phyloP scores from a whole-genome alignment of 176 grass and related monocot species.

The Bonia amplexicaulis region DNA sequence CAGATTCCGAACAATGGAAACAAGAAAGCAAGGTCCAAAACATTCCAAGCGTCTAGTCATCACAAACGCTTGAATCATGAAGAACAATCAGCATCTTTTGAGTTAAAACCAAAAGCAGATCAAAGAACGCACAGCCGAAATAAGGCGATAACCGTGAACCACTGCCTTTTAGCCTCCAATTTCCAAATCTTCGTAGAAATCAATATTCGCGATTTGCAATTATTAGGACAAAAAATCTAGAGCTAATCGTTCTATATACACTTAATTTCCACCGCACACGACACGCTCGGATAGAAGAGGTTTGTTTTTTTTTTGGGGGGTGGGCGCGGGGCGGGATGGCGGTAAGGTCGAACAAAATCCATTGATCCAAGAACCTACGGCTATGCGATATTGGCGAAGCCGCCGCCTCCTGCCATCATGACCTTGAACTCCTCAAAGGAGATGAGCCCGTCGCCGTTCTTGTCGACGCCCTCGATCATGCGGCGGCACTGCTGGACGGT shows the following conservation, averaged over 20 bases:
- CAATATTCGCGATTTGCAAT: not conserved
- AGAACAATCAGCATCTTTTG: not conserved
- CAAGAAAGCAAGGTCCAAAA: not conserved
- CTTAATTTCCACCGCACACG: conserved; percentile 7
- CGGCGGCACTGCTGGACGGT: conserved; percentile 71
- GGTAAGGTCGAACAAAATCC: not conserved
- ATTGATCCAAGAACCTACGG: not conserved
- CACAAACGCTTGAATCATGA: not conserved
- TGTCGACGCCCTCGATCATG: conserved; percentile 92
- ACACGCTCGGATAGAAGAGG: not conserved
- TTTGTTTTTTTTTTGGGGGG: too few species aligned
- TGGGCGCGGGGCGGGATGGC: too few species aligned
- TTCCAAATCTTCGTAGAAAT: not conserved
- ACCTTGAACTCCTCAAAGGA: conserved; percentile 92
- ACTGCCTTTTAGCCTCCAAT: not conserved
- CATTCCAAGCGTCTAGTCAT: not conserved
- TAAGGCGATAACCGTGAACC: not conserved
- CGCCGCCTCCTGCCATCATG: conserved; percentile 70
- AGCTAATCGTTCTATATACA: conserved; percentile 35
- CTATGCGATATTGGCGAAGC: conserved; percentile 31
- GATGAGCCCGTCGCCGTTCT: conserved; percentile 75
- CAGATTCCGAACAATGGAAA: not conserved
- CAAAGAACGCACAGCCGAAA: not conserved
- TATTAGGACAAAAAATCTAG: conserved; percentile 29
- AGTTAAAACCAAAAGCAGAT: not conserved